These are phyloP conservation scores for Volvox carteri DNA, from an alignment of 163 green algal genomes.

Conservation along the genomic window DNA sequence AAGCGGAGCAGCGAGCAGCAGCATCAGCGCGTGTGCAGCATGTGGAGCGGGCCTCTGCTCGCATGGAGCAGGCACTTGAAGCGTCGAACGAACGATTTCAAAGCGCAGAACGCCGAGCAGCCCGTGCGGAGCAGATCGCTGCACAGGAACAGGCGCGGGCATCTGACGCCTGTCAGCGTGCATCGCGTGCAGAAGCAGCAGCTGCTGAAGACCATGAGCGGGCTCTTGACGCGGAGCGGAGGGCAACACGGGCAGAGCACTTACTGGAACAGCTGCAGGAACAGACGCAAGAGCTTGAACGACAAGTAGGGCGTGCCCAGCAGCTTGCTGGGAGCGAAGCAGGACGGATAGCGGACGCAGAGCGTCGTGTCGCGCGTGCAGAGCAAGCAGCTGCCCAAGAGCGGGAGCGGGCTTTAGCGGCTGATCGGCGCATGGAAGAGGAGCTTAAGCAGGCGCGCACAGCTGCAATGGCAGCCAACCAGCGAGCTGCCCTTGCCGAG, in stretches of 20 bases:
- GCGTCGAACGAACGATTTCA: background rate
- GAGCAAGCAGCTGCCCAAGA: conserved; percentile 4
- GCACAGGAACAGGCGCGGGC: conserved; percentile 28
- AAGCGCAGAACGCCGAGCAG: conserved; percentile 13
- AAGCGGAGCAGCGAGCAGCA: conserved; percentile 1
- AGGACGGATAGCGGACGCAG: background rate
- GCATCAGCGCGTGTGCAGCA: background rate
- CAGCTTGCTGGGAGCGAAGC: conserved; percentile 1
- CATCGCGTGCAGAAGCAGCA: conserved; percentile 7
- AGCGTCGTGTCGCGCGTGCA: background rate
- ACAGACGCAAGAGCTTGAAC: background rate
- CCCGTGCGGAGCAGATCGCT: conserved; percentile 26
- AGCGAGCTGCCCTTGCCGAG: background rate
- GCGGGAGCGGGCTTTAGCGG: background rate
- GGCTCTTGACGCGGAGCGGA: conserved; percentile 35
- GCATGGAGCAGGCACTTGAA: background rate
- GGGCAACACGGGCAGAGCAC: conserved; percentile 18
- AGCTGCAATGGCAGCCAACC: background rate
- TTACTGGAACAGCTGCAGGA: conserved; percentile 32
- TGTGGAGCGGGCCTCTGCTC: background rate
- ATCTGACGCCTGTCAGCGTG: conserved; percentile 8
- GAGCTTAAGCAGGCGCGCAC: background rate
- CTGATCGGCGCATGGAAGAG: conserved; percentile 4
- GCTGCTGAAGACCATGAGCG: conserved; percentile 18
- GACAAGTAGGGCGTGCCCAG: background rate